phyloP scores from a whole-genome alignment of 768 basidiomycete species.

The Paxillus ammoniavirescens region DNA sequence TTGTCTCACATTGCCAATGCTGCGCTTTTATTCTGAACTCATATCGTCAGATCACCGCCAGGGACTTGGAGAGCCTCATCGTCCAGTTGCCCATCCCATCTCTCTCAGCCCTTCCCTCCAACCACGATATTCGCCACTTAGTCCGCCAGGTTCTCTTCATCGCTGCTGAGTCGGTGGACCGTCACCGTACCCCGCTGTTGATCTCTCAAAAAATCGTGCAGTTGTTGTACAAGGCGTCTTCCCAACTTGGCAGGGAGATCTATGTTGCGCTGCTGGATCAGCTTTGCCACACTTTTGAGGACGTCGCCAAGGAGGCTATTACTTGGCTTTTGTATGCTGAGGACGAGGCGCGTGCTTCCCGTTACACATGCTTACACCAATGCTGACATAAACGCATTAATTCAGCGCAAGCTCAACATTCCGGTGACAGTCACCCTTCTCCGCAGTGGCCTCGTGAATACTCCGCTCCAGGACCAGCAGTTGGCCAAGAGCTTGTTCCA shows the following conservation, averaged over 20 bases:
- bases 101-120: conserved; percentile 68
- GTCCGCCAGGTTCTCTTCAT: conserved; percentile 81
- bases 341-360: conserved; percentile 68
- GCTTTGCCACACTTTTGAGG: conserved; percentile 84
- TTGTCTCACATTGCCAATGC: conserved; percentile 23
- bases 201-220: conserved; percentile 98
- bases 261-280: conserved; percentile 89
- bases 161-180: conserved; percentile 76
- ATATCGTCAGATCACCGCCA: conserved; percentile 19
- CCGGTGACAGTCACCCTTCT: conserved; percentile 89
- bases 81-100: conserved; percentile 71
- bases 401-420: conserved; percentile 88
- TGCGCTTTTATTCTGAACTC: conserved; percentile 3
- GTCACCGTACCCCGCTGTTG: conserved; percentile 81
- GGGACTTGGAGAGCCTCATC: conserved; percentile 81
- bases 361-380: background rate
- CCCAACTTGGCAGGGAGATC: conserved; percentile 86
- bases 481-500: conserved; percentile 81
- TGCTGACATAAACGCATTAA: conserved; percentile 29
- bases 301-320: conserved; percentile 95
- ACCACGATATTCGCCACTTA: conserved; percentile 84
- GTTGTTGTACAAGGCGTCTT: conserved; percentile 84
- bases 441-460: conserved; percentile 76
- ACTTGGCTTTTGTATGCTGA: conserved; percentile 96
- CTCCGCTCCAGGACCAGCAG: conserved; percentile 82